phyloP scores from a whole-genome alignment of 768 basidiomycete species.

The Tremella mesenterica region DNA sequence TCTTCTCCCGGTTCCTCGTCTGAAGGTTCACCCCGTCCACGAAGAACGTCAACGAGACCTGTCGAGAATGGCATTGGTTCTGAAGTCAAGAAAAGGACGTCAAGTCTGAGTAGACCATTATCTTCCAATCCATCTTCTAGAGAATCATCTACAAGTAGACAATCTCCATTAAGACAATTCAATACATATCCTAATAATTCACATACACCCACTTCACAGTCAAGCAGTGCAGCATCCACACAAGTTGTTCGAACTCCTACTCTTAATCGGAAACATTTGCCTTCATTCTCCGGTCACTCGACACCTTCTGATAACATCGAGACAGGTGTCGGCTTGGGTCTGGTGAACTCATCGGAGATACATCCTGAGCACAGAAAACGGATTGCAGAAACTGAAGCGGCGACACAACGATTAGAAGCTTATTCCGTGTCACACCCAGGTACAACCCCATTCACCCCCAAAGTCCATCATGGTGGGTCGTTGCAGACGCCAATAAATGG shows the following conservation, averaged over 20 bases:
- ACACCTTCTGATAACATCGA: too few species aligned
- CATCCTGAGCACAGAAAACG: background rate
- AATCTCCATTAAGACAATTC: constrained; percentile 19
- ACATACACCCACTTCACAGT: constrained; percentile 1
- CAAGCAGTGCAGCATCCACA: too few species aligned
- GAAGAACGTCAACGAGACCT: too few species aligned
- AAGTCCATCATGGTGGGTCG: too few species aligned
- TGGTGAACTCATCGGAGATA: background rate
- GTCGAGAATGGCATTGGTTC: too few species aligned
- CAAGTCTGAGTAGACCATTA: too few species aligned
- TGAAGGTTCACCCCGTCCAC: constrained; percentile 1
- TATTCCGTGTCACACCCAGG: too few species aligned
- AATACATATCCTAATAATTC: constrained; percentile 3
- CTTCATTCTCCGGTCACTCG: background rate
- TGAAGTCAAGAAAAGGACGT: too few species aligned
- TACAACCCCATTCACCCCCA: too few species aligned
- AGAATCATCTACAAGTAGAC: constrained; percentile 12
- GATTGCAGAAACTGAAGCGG: constrained; percentile 3
- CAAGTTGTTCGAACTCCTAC: constrained; percentile 11
- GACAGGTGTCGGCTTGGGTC: constrained; percentile 1
- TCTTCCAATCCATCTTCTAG: constrained; percentile 14
- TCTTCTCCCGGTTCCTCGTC: constrained; percentile 2
- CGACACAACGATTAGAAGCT: background rate
- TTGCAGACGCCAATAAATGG: constrained; percentile 17
- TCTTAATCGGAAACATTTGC: constrained; percentile 7